Percentiles rank a stretch among this genome's conserved stretches.
Evolutionary conservation across 345 rosid genomes (phyloP).

Genomic region (Conringia planisiliqua): DNA sequence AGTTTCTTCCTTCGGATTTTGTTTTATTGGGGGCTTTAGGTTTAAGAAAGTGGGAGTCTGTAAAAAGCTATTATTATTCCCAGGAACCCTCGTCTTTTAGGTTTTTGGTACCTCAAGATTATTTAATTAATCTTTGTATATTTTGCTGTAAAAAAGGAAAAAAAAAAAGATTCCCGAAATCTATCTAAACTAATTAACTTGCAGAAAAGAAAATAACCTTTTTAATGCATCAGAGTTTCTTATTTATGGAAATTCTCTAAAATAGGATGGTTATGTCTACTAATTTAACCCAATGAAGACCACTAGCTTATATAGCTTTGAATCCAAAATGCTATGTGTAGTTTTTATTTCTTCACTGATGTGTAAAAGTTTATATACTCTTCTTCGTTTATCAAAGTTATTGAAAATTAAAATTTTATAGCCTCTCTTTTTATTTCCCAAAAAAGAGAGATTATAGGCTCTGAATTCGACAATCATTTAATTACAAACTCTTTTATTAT

Average conservation of each 20-base stretch:
- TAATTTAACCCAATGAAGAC: too few species aligned
- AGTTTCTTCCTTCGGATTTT: background rate
- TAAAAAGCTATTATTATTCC: conserved; percentile 4
- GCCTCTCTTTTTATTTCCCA: too few species aligned
- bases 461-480: too few species aligned
- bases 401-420: too few species aligned
- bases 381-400: too few species aligned
- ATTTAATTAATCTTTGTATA: conserved; percentile 18
- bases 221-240: background rate
- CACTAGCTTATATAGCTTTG: background rate
- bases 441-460: too few species aligned
- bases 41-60: conserved; percentile 10
- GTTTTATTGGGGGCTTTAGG: background rate
- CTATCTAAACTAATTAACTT: background rate
- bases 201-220: background rate
- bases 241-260: background rate
- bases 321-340: background rate
- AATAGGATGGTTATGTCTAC: background rate
- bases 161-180: background rate
- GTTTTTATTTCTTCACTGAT: background rate
- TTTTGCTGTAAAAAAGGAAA: background rate
- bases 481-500: background rate
- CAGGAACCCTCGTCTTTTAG: background rate
- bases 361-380: background rate
- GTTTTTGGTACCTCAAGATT: background rate